Conservation (phyloP, 2,329 filamentous ascomycete species). For the Alternaria hordeiaustralica region DNA sequence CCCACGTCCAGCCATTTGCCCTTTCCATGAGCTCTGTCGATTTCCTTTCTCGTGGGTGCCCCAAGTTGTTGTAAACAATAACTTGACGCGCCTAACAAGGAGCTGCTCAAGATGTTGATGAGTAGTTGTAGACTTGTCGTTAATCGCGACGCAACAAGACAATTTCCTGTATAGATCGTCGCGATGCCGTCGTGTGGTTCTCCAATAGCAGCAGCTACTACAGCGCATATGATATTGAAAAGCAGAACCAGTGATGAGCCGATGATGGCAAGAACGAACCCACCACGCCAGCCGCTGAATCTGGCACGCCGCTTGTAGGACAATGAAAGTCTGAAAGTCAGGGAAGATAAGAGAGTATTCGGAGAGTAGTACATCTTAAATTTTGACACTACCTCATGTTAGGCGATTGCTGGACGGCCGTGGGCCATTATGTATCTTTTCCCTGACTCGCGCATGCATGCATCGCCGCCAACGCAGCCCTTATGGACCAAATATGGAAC, state of each 20-base stretch:
- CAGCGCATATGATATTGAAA: neutral
- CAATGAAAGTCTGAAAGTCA: neutral
- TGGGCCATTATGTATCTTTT: neutral
- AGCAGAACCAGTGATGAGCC: neutral
- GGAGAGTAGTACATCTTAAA: neutral
- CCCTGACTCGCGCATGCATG: accelerated
- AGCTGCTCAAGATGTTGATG: neutral
- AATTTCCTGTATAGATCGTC: neutral
- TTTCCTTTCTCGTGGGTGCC: neutral
- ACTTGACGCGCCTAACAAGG: neutral
- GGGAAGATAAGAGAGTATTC: accelerated
- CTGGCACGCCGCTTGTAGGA: neutral
- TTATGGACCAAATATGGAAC: neutral
- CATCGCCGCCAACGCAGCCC: neutral
- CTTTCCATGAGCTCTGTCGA: accelerated
- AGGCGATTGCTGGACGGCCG: no score
- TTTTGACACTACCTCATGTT: no score
- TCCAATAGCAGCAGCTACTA: neutral
- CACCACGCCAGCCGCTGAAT: neutral
- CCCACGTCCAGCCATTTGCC: neutral
- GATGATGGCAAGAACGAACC: neutral
- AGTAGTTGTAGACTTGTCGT: neutral
- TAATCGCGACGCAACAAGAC: neutral
- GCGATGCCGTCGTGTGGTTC: neutral
- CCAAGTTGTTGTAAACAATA: neutral